Conservation (phyloP, 176 grass and related monocot species). For the Aegilops sharonensis region DNA sequence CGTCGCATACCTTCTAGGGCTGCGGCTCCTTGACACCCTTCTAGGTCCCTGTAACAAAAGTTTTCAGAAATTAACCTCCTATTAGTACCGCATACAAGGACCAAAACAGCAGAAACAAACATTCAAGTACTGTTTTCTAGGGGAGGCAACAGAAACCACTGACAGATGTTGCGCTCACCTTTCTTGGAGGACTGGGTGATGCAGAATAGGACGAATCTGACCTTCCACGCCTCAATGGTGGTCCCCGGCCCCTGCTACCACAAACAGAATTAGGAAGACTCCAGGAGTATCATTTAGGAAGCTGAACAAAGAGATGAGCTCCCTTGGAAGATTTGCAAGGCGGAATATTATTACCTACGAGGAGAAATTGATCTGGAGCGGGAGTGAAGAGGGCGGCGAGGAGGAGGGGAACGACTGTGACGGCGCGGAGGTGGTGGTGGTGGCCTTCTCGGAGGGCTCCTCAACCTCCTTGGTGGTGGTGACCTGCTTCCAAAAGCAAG, state of each 20-base stretch:
- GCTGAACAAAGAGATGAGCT: background rate
- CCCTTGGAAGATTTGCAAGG: background rate
- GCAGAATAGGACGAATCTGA: constrained; percentile 86
- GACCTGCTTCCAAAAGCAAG: constrained; percentile 40
- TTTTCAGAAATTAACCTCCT: background rate
- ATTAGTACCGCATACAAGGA: background rate
- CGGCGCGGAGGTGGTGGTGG: constrained; percentile 73
- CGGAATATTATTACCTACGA: constrained; percentile 57
- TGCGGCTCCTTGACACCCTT: constrained; percentile 88
- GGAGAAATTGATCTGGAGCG: constrained; percentile 88
- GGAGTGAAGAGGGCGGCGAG: constrained; percentile 71
- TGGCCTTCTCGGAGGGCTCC: constrained; percentile 92
- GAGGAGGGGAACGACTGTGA: constrained; percentile 75
- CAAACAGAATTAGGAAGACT: constrained; percentile 5
- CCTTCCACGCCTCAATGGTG: constrained; percentile 88
- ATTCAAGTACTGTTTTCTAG: background rate
- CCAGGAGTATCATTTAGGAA: background rate
- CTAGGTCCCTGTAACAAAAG: constrained; percentile 52
- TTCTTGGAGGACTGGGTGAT: constrained; percentile 81
- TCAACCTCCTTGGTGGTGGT: constrained; percentile 89
- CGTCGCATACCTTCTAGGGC: constrained; percentile 75
- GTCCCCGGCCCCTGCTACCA: constrained; percentile 62
- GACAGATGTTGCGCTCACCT: constrained; percentile 3
- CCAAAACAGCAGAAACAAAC: background rate
- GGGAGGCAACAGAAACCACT: background rate